Conservation (phyloP, 441 rosid genomes). For the Adansonia rubrostipa region DNA sequence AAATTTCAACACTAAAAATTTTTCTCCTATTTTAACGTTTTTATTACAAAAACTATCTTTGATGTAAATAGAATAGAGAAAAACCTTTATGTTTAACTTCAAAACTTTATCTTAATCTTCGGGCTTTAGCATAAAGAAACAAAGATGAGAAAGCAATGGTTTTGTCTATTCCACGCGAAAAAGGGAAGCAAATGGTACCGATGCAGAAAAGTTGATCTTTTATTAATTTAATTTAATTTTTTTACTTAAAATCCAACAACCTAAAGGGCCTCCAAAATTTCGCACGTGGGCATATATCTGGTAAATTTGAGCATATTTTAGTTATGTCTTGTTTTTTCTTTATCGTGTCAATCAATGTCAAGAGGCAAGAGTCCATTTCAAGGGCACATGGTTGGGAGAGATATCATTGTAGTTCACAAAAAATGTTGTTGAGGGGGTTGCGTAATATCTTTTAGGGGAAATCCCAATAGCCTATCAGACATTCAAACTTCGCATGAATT, state of each 20-base stretch:
- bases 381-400: not conserved
- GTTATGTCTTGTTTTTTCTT: not conserved
- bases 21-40: no score
- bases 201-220: not conserved
- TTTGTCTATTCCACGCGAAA: not conserved
- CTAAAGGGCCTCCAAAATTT: not conserved
- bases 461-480: no score
- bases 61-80: not conserved
- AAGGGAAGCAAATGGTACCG: not conserved
- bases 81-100: not conserved
- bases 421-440: not conserved
- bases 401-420: not conserved
- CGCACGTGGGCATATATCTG: not conserved
- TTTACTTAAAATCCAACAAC: not conserved
- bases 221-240: not conserved
- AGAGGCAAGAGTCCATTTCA: not conserved
- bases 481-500: not conserved
- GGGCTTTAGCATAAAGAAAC: no score
- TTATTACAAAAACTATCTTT: no score
- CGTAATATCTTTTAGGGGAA: not conserved
- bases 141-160: not conserved
- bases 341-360: not conserved
- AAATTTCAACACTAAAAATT: no score
- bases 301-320: not conserved
- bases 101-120: not conserved